A percentile compares a stretch with the other conserved stretches of the same genome.
Conservation (phyloP, 2,329 filamentous ascomycete species). For the Paramyrothecium sp. region DNA sequence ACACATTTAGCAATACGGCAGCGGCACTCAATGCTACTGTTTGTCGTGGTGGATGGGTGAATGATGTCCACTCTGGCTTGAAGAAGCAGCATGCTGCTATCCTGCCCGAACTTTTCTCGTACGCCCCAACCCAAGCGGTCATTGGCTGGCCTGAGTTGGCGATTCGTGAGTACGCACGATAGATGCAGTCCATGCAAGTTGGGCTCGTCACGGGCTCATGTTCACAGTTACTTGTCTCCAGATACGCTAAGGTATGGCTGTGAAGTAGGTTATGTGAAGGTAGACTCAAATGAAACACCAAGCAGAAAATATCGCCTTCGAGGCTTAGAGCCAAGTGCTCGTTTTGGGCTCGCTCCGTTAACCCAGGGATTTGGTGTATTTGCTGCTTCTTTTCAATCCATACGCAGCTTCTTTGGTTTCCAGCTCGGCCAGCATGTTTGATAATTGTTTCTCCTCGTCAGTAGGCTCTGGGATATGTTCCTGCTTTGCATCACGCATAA, state of each 20-base stretch:
- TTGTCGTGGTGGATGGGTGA: background rate
- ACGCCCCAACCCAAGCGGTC: background rate
- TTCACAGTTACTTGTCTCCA: too few relatives aligned
- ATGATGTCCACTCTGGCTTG: background rate
- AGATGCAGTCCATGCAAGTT: background rate
- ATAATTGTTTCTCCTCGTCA: background rate
- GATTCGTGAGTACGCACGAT: conserved; percentile 1
- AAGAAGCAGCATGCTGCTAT: background rate
- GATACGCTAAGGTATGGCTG: too few relatives aligned
- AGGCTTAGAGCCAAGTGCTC: too few relatives aligned
- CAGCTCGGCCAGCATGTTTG: conserved; percentile 1
- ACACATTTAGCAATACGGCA: background rate
- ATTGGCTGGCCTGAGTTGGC: conserved; percentile 3
- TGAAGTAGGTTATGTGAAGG: too few relatives aligned
- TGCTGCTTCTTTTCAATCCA: conserved; percentile 1
- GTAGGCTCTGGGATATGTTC: background rate
- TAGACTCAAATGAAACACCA: too few relatives aligned
- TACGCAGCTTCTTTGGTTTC: conserved; percentile 5
- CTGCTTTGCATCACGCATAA: background rate
- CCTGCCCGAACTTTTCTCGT: conserved; percentile 2
- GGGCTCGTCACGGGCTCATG: too few relatives aligned
- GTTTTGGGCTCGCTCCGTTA: too few relatives aligned
- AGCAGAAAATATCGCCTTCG: too few relatives aligned
- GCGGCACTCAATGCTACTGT: background rate
- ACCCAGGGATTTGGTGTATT: background rate